Evolutionary conservation across 441 rosid genomes (phyloP), one percentile per base, ranked within the genome.

Genomic region (Erodium moschatum): DNA sequence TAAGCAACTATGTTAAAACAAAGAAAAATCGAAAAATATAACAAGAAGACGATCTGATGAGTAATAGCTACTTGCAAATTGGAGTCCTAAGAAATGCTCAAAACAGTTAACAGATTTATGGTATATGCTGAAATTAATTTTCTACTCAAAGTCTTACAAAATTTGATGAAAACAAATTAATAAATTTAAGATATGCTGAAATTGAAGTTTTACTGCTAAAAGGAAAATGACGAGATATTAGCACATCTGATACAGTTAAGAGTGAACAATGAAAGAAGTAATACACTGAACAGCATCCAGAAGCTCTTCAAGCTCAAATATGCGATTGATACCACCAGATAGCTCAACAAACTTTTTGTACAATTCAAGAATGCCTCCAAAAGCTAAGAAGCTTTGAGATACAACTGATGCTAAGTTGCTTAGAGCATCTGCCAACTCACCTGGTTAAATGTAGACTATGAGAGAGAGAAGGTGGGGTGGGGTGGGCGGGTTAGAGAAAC

Each of bases 301-400:
- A 82, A 92, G 85, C 86, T 96, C 99, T 69, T 96, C 98, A 70
- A 92, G 96, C 86, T 95, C 99, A 67, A 89, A 95, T 68, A 92
- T 82, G 68, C 99, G 85, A 81, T 92, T 95, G 77, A 95, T 77
- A 73, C 98, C 81, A 38, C 98, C 99, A 58, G 98, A 90, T 70
- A 95, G 93, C 87, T 89, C 96, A 74, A 89, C 80, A 76, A 90
- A 92, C 83, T 92, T 95, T 80, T 88, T 86, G 69, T 95, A 89
- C 78, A 95, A 75, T 80, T 92, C 96, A 68, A 95, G 97, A 80
- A 95, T 96, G 75, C 90, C 98, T 29, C 98, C 99, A 72, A 96
- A 96, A 24, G 99, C 99, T 77, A 92, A 85, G 76, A 96, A 96
- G 91, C 99, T 96, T 78, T 92, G 97, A 76, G 99, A 96, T 50